Base-by-base conservation (phyloP, 306 rosid species). In the Fragaria vesca region DNA sequence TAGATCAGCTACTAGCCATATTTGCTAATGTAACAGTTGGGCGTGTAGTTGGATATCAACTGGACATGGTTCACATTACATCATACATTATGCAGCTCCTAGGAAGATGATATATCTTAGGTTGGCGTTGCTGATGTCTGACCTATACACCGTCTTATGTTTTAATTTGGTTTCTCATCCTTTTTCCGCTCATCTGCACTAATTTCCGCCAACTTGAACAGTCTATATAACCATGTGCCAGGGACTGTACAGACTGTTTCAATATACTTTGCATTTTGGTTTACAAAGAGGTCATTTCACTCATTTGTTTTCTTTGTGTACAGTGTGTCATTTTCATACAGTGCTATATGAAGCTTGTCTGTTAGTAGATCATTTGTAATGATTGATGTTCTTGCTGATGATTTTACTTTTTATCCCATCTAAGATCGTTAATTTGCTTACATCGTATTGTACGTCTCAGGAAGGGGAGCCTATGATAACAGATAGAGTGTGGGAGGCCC, bases 401-500 rank as follows among this genome's bases (percentile, higher is more conserved):
- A 24, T 20, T 55, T 46, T 45, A 43, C 36, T 42, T 73, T 9
- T 54, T 45, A 60, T 74, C 55, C 68, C 38, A 52, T 83, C 30
- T 3, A 21, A 54, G 69, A 42, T 69, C 52, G 47, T 6, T 61
- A 5, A 46, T 69, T 54, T 62, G 48, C 85, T 85, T 75, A 87
- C 72, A 36, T 82, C 38, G 16, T 61, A 34, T 63, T 50, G 48
- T 88, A 38, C 74, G 47, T 85, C 71, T 13, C 66, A 95, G 99
- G 98, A 95, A 89, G 98, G 97, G 74, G 99, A 95, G 82, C 80
- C 86, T 79, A 87, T 90, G 96, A 85, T 91, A 83, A 93, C 97
- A 8, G 93, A 88, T 78, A 84, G 99, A 67, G 90, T 95, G 38
- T 93, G 99, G 99, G 98, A 93, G 81, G 97, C 97, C 81, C 87